Conservation (phyloP, 805 yeast genomes). For the Wickerhamomyces chambardii region DNA sequence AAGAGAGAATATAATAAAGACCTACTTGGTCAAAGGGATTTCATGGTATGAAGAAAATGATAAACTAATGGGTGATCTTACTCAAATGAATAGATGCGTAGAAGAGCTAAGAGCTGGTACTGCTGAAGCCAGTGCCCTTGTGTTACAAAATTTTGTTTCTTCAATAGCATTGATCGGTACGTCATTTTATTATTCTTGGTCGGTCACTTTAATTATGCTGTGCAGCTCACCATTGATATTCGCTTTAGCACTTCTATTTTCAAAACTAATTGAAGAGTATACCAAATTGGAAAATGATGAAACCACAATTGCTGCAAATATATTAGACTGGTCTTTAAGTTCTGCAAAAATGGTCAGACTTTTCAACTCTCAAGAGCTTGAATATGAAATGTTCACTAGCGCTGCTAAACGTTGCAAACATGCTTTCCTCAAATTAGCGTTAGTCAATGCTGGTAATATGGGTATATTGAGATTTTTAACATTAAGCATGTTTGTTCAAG, state of each 20-base stretch:
- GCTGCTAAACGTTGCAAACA: constrained; percentile 21
- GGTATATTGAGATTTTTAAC: constrained; percentile 49
- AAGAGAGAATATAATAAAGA: constrained; percentile 33
- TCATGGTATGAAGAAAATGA: constrained; percentile 57
- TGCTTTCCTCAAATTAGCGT: constrained; percentile 33
- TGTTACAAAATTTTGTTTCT: constrained; percentile 45
- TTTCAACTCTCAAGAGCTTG: constrained; percentile 47
- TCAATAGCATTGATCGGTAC: constrained; percentile 46
- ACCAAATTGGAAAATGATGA: constrained; percentile 48
- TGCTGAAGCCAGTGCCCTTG: constrained; percentile 55
- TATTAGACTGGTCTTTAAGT: constrained; percentile 62
- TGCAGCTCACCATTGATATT: constrained; percentile 66
- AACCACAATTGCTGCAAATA: constrained; percentile 47
- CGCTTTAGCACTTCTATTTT: constrained; percentile 36
- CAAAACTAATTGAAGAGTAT: constrained; percentile 38
- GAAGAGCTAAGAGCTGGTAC: constrained; percentile 65
- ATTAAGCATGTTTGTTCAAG: constrained; percentile 77
- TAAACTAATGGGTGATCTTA: constrained; percentile 51
- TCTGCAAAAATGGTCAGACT: constrained; percentile 53
- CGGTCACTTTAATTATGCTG: constrained; percentile 69
- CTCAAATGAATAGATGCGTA: constrained; percentile 61
- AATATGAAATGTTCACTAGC: constrained; percentile 32
- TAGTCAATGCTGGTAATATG: constrained; percentile 44
- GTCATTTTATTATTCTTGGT: constrained; percentile 78
- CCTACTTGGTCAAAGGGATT: constrained; percentile 36